Base-by-base conservation (phyloP, 164 flowering plant species). In the Litsea cubeba region DNA sequence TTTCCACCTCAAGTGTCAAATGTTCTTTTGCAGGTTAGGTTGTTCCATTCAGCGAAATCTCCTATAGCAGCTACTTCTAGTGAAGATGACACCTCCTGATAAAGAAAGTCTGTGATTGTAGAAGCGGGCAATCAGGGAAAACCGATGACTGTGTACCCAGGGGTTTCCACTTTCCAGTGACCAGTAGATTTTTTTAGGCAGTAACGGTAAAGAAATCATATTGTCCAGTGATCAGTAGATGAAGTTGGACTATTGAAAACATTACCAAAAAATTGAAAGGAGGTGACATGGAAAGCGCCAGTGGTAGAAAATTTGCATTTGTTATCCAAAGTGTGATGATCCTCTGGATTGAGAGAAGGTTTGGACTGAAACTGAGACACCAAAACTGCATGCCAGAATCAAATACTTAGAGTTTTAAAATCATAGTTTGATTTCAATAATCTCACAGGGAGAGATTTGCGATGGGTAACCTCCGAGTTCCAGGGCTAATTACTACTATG, bases 1-100 rank as follows among this genome's bases (percentile, higher is more conserved):
- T 23, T 50, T 22, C 25, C 72, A 54, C 46, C 5, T 0, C 35
- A 30, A 30, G 32, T 23, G 2, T 30, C 30, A 3, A 11, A 3
- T 68, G 50, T 20, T 66, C 20, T 69, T 73, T 30, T 30, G 35
- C 35, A 30, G 35, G 35, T 71, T 77, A 86, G 87, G 85, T 87
- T 49, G 87, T 85, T 60, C 88, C 88, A 1, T 32, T 30, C 0
- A 68, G 67, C 7, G 72, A 79, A 79, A 30, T 77, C 65, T 40
- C 40, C 78, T 26, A 50, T 10, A 51, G 70, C 32, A 6, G 76
- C 49, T 46, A 70, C 76, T 54, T 60, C 73, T 50, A 18, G 51
- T 35, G 67, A 72, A 70, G 69, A 25, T 24, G 15, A 7, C 22
- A n/a, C 24, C 75, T 74, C 72, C 18, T n/a, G 23, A 20, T 23